phyloP scores from a whole-genome alignment of 805 yeast species.

The Ogataea nitratoaversa region DNA sequence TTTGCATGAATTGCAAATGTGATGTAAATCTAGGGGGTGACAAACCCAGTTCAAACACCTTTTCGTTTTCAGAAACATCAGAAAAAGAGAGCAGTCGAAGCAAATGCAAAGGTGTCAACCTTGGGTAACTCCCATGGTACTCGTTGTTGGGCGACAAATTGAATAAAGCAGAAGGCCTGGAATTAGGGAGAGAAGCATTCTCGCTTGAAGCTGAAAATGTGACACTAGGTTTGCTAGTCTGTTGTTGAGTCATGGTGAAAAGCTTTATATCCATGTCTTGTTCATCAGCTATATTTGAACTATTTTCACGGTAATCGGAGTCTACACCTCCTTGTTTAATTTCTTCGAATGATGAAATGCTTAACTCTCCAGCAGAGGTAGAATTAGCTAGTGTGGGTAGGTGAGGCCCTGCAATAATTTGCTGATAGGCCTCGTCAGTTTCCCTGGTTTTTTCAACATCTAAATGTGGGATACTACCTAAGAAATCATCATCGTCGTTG shows the following conservation, averaged over 20 bases:
- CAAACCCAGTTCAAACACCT: constrained; percentile 8
- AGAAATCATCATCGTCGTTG: constrained; percentile 21
- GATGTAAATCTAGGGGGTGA: constrained; percentile 17
- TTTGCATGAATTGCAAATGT: constrained; percentile 16
- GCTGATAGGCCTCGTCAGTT: no score
- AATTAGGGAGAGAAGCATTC: no score
- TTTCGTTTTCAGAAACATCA: constrained; percentile 1
- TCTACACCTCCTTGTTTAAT: neutral
- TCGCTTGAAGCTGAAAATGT: no score
- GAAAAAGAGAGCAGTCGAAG: neutral
- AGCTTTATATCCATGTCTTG: constrained; percentile 10
- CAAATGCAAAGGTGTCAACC: neutral
- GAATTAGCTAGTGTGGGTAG: constrained; percentile 1
- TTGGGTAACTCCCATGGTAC: no score
- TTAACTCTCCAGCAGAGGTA: neutral
- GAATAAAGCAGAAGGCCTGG: no score
- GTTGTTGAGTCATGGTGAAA: constrained; percentile 15
- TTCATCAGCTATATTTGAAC: neutral
- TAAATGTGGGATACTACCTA: constrained; percentile 23
- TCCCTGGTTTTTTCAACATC: constrained; percentile 1
- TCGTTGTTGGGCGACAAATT: no score
- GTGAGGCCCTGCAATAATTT: no score
- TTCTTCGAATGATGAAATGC: constrained; percentile 1
- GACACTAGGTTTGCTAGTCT: neutral
- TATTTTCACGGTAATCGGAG: neutral